Base-by-base conservation (phyloP, 192 early-diverging fungal species). In the Rhizophagus clarus region DNA sequence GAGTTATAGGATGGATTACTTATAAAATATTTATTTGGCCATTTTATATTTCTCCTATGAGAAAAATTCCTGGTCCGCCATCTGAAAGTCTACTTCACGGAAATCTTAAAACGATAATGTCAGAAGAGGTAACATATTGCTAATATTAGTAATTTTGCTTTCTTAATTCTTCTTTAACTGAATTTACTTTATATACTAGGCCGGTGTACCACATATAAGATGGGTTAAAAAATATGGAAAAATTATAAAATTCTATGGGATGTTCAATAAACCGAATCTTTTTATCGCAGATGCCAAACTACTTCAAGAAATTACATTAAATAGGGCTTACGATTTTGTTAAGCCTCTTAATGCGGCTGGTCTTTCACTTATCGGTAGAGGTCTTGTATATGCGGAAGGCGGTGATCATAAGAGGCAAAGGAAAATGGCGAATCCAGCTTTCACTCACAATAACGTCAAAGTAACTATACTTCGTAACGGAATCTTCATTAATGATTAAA, bases 371-470 rank as follows among this genome's bases (percentile, higher is more conserved):
- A 32, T 90, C 22, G 90, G 90, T 22, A 63, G 83, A 32, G 89
- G 89, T 14, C 60, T 91, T 9, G 61, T 91, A 40, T 77, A 90
- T 12, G 83, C 86, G 2, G 90, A 91, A 74, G 89, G 89, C 0
- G 84, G 81, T 61, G 85, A 32, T 11, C 90, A 91, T 78, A 73
- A 68, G 51, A 79, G 81, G 37, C 90, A 91, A 56, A 84, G 90
- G 40, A 89, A 88, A 71, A 84, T 89, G 87, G 56, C 90, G 12
- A 88, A 88, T 76, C 90, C 90, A 9, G 86, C 88, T 14, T 91
- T 91, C 42, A 76, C 81, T 11, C 68, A 83, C 63, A 71, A 77
- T 24, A 76, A 84, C 12, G 84, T 89, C 51, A 87, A 87, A 29
- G 78, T 74, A 7, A 37, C 34, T 37, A 37, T 37, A 37, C 34